Evolutionary conservation across 202 grass and related monocot genomes (phyloP), one percentile per base, ranked within the genome.

Genomic region (Musa balbisiana): DNA sequence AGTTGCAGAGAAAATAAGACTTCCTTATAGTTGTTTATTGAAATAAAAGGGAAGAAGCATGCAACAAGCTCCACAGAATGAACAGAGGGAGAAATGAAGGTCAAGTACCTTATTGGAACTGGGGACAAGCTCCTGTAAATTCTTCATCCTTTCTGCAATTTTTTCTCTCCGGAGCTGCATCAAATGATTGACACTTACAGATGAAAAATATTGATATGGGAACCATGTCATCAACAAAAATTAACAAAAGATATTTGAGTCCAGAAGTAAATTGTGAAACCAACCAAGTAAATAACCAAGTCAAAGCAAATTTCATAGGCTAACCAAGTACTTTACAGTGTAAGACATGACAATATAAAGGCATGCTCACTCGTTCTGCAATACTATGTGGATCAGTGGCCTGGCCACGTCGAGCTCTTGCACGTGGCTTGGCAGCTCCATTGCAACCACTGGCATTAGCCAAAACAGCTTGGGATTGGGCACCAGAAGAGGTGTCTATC

Each of bases 381-480:
- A 97, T 93, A 80, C 93, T 97, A 78, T 97, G 93, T 29, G 93
- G 90, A 78, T 97, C 90, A 52, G 90, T 97, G 9, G 90, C 93
- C 74, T 91, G 93, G 51, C 90, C 90, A 10, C 88, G 90, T 52
- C 86, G 90, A 60, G 93, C 90, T 53, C 93, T 86, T 9, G 82
- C 54, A 2, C 93, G 87, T 12, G 87, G 80, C 67, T 89, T 97
- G 21, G 83, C 73, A 78, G 82, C 74, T 53, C 84, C 90, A 82
- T 66, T 89, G 54, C 67, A 84, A 75, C 79, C 76, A 78, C 10
- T 22, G 29, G 22, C 80, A 73, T 64, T 86, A 16, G 70, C 79
- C 59, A 69, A 62, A 66, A 70, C 25, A 49, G 62, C 67, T 62
- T 86, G 82, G 11, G 78, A 62, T 52, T 52, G 53, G 9, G 50